Conservation (phyloP, 768 basidiomycete species). For the Clitopilus hobsonii region DNA sequence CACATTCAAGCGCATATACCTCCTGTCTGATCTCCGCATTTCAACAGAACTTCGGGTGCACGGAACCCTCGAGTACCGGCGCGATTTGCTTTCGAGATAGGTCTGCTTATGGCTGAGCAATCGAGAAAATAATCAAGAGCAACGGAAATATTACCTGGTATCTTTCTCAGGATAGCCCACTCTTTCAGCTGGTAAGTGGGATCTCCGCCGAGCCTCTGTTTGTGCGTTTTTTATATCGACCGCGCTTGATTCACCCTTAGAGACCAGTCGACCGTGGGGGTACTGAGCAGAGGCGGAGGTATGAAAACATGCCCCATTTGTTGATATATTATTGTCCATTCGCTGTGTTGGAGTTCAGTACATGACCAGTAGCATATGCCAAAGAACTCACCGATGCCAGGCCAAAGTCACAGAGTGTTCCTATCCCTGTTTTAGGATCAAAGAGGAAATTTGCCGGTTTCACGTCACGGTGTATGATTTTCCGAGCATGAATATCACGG, state of each 20-base stretch:
- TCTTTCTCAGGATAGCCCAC: constrained; percentile 81
- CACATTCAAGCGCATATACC: constrained; percentile 43
- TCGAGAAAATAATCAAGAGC: background rate
- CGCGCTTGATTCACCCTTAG: constrained; percentile 39
- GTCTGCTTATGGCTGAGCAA: constrained; percentile 33
- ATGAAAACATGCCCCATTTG: constrained; percentile 70
- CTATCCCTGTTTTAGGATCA: constrained; percentile 77
- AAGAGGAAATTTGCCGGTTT: constrained; percentile 98
- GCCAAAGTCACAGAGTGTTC: constrained; percentile 92
- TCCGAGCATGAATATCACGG: constrained; percentile 80
- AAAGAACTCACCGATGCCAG: constrained; percentile 74
- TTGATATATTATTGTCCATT: constrained; percentile 40
- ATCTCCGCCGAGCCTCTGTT: constrained; percentile 53
- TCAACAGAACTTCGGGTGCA: constrained; percentile 93
- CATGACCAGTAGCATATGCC: background rate
- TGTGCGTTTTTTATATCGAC: constrained; percentile 53
- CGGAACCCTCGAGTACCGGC: constrained; percentile 97
- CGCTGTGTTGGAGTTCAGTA: constrained; percentile 33
- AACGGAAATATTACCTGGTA: constrained; percentile 41
- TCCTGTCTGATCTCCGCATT: constrained; percentile 89
- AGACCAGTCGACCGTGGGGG: constrained; percentile 64
- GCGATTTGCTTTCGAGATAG: constrained; percentile 87
- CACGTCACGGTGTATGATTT: constrained; percentile 93
- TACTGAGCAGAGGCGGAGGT: constrained; percentile 52
- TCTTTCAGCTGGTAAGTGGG: constrained; percentile 50